Percentiles rank a stretch among this genome's conserved stretches.
Evolutionary conservation across 1,284 basidiomycete species (phyloP).

Genomic region (Cystobasidium pallidum): DNA sequence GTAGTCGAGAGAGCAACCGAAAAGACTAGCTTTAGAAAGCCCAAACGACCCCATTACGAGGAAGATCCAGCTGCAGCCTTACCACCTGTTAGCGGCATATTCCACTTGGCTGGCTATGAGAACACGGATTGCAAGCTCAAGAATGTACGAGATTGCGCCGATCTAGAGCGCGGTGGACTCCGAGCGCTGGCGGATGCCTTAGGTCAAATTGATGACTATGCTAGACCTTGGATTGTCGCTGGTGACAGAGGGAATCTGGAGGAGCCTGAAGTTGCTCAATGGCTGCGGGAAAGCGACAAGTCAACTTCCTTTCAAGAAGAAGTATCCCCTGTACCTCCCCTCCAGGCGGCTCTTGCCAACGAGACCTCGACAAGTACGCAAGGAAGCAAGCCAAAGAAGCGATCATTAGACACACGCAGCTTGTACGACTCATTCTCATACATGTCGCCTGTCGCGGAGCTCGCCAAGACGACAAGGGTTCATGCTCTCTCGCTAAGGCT

Average conservation of each 20-base stretch:
- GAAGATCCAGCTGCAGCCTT: constrained; percentile 44
- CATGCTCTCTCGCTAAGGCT: constrained; percentile 51
- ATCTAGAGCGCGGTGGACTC: constrained; percentile 48
- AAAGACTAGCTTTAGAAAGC: constrained; percentile 43
- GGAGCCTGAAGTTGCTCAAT: constrained; percentile 8
- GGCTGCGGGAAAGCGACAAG: not conserved
- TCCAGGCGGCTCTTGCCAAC: not conserved
- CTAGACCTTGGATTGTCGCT: constrained; percentile 50
- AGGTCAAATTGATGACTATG: constrained; percentile 26
- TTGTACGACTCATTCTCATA: constrained; percentile 14
- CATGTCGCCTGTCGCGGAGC: constrained; percentile 8
- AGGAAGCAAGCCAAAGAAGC: constrained; percentile 1
- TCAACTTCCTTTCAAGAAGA: not conserved
- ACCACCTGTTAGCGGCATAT: constrained; percentile 50
- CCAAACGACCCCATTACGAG: constrained; percentile 45
- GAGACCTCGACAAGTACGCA: not conserved
- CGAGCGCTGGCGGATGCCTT: constrained; percentile 43
- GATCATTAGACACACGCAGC: not conserved
- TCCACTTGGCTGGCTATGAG: constrained; percentile 51
- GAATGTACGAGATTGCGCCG: constrained; percentile 49
- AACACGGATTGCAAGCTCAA: constrained; percentile 44
- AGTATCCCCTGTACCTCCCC: not conserved
- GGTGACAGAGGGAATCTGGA: constrained; percentile 46
- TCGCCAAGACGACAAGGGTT: constrained; percentile 40
- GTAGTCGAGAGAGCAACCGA: not conserved